Conservation (phyloP, 768 basidiomycete species). For the Macrolepiota albuminosa region DNA sequence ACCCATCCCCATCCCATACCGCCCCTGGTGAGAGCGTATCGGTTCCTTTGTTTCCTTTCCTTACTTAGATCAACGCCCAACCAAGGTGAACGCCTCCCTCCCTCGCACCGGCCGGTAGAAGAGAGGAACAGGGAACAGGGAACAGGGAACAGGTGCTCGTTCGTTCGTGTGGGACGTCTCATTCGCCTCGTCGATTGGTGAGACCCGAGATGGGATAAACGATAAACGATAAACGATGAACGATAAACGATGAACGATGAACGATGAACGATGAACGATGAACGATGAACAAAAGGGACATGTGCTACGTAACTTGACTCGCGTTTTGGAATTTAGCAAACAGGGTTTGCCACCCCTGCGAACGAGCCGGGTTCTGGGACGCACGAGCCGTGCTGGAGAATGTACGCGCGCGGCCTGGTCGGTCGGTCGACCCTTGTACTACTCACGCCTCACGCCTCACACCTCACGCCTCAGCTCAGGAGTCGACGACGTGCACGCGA, state of each 20-base stretch:
- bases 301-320: slow-evolving; percentile 30
- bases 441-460: no score
- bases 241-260: no score
- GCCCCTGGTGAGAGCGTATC: slow-evolving; percentile 34
- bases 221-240: neutral
- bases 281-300: slow-evolving; percentile 33
- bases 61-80: slow-evolving; percentile 31
- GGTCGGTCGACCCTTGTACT: slow-evolving; percentile 34
- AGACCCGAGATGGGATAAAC: slow-evolving; percentile 36
- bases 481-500: slow-evolving; percentile 18
- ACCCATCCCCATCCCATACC: no score
- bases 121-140: slow-evolving; percentile 15
- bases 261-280: no score
- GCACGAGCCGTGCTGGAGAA: slow-evolving; percentile 37
- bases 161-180: slow-evolving; percentile 25
- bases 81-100: slow-evolving; percentile 39
- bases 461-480: slow-evolving; percentile 18
- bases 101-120: slow-evolving; percentile 30
- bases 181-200: slow-evolving; percentile 34
- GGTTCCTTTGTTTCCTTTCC: slow-evolving; percentile 17
- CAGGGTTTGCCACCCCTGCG: slow-evolving; percentile 32
- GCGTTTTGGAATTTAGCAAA: slow-evolving; percentile 37
- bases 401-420: slow-evolving; percentile 41
- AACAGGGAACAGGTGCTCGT: no score
- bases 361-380: slow-evolving; percentile 37